Base-by-base conservation (phyloP, 768 basidiomycete genomes). In the Daedalea quercina region DNA sequence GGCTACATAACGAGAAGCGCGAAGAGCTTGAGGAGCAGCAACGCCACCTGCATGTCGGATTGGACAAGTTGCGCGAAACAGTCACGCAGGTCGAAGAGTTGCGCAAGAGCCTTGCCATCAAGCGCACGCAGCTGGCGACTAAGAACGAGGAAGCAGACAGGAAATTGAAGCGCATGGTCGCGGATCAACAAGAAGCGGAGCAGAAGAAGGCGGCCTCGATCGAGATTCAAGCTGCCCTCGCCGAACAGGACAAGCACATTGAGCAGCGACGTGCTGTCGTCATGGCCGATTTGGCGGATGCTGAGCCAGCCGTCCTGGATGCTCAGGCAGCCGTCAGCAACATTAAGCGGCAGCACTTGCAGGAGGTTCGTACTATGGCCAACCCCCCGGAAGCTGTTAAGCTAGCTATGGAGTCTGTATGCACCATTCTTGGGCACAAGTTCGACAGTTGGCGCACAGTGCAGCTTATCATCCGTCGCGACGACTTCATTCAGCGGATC, bases 11-110 rank as follows among this genome's bases (percentile, higher is more conserved):
- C 47, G 95, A 98, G 69, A 99, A 98, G 69, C 87, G 92, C 12
- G 94, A 96, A 58, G 94, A 97, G 63, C 76, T 99, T 17, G 96
- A 98, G 68, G 96, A 99, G 66, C 94, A 99, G 64, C 96, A 98
- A 63, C 87, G 96, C 26, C 96, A 99, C 72, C 78, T 99, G 51
- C 96, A 99, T 61, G 93, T 98, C 55, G 96, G 96, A 53, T 80
- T 99, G 47, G 94, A 98, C 69, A 99, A 99, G 69, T 80, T 98
- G 24, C 85, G 83, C 26, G 91, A 94, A 54, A 99, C 96, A 0
- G 94, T 99, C 55, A 88, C 86, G 1, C 94, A 98, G 66, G 96
- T 99, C 33, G 96, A 98, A 69, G 90, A 97, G 63, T 79, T 99
- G 24, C 82, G 95, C 51, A 90, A 90, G 71, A 96, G 94, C 66